Evolutionary conservation across 495 filamentous ascomycete genomes (phyloP), one percentile per base, ranked within the genome.

Genomic region (Podospora australis): DNA sequence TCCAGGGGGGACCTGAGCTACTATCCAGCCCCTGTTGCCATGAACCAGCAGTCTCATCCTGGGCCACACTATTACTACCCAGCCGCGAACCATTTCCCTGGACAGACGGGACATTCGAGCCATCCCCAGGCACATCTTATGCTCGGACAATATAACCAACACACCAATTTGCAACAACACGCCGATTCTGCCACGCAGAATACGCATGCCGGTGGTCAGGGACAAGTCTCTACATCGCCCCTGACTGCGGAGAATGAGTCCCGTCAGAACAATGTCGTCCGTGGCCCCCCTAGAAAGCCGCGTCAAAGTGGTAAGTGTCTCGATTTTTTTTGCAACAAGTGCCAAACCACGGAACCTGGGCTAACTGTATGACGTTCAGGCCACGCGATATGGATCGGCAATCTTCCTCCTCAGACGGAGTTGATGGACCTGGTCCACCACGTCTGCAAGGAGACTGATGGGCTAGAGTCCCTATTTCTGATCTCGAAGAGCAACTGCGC

Each of bases 401-500:
- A 98, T 65, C 73, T 98, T 0, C 90, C 92, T 5, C 84, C 88
- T 0, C 83, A 83, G 38, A 82, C 89, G 6, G 81, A 78, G 24
- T 74, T 98, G 24, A 78, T 85, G 50, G 84, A 81, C 49, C 71
- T 98, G 14, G 95, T 96, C 49, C 84, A 95, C 52, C 84, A 96
- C 60, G 95, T 96, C 46, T 95, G 88, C 21, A 81, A 77, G 49
- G 89, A 90, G 48, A 83, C 87, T 0, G 82, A 77, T 1, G 86
- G 90, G 17, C 79, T 98, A 28, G 87, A 95, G 64, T 95, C 89
- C 32, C 76, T 97, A 19, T 96, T 96, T 54, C 71, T 96, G 20
- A 98, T 98, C 22, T 92, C 92, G 3, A 97, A 95, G 63, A 96
- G 89, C 65, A 96, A 96, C 58, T 98, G 92, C 60, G 92, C 90